Percentiles rank a stretch among this genome's conserved stretches.
Conservation (phyloP, 139 green algal species). For the Closterium sp. region DNA sequence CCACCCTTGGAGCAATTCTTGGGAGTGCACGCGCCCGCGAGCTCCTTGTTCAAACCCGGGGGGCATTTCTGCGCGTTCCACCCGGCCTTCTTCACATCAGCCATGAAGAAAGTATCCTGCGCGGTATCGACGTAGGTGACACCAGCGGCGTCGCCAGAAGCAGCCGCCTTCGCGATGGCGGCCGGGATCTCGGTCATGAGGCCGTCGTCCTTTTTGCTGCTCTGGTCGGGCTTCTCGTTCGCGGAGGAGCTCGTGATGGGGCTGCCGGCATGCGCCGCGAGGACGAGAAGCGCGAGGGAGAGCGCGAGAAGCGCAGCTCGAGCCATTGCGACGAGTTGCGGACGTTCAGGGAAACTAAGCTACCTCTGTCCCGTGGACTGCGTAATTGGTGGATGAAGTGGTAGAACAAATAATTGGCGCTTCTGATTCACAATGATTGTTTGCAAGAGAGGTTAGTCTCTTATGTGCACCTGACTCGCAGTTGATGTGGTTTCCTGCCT, state of each 20-base stretch:
- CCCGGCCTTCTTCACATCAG: not conserved
- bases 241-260: not conserved
- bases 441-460: no score
- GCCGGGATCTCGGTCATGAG: not conserved
- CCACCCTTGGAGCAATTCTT: not conserved
- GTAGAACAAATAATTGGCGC: no score
- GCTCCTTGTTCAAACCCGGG: not conserved
- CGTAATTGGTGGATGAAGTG: no score
- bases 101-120: not conserved
- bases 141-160: not conserved
- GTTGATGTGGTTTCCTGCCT: no score
- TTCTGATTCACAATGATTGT: no score
- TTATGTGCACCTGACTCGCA: no score
- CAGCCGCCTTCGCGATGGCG: not conserved
- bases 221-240: not conserved
- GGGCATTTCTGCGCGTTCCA: not conserved
- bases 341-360: no score
- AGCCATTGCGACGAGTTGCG: not conserved
- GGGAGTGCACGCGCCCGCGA: not conserved
- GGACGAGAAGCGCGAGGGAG: not conserved
- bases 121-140: not conserved
- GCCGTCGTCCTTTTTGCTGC: not conserved
- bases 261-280: not conserved
- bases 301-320: not conserved
- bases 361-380: no score